Percentiles rank a stretch among this genome's conserved stretches.
Conservation (phyloP, 2,329 filamentous ascomycete species). For the Beauveria bassiana region DNA sequence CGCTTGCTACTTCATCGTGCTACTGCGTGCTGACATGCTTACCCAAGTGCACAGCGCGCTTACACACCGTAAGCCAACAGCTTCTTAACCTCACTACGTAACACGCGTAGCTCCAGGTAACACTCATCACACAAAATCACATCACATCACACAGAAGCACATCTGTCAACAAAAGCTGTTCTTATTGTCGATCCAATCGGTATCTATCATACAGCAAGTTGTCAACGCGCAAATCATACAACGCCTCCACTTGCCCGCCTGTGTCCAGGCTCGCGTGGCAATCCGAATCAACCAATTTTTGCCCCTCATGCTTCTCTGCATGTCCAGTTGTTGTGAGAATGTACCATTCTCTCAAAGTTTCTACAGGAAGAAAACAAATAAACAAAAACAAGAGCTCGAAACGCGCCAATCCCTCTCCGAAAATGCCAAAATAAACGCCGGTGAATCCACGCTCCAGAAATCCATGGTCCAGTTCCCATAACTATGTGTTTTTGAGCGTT, state of each 20-base stretch:
- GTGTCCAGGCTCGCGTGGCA: conserved; percentile 8
- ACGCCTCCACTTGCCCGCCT: conserved; percentile 5
- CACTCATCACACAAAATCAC: not conserved
- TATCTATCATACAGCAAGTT: conserved; percentile 11
- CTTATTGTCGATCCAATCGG: conserved; percentile 8
- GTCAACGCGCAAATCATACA: conserved; percentile 8
- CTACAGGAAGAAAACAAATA: conserved; percentile 1
- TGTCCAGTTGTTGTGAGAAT: conserved; percentile 1
- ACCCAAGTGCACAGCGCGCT: no score
- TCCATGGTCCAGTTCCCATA: conserved; percentile 11
- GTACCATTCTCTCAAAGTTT: conserved; percentile 7
- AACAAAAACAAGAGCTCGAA: conserved; percentile 2
- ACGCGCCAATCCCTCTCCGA: conserved; percentile 7
- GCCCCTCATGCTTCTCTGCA: not conserved
- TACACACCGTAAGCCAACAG: no score
- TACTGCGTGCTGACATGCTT: no score
- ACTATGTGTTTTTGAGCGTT: conserved; percentile 12
- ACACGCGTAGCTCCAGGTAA: no score
- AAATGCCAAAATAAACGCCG: conserved; percentile 13
- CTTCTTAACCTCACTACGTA: no score
- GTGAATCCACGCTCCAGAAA: conserved; percentile 12
- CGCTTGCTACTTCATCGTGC: not conserved
- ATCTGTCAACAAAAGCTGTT: conserved; percentile 7
- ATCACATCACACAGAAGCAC: not conserved
- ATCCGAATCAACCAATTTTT: conserved; percentile 8